These are phyloP conservation scores for Phytophthora pistaciae DNA, from an alignment of 352 stramenopile genomes.

Conservation along the genomic window DNA sequence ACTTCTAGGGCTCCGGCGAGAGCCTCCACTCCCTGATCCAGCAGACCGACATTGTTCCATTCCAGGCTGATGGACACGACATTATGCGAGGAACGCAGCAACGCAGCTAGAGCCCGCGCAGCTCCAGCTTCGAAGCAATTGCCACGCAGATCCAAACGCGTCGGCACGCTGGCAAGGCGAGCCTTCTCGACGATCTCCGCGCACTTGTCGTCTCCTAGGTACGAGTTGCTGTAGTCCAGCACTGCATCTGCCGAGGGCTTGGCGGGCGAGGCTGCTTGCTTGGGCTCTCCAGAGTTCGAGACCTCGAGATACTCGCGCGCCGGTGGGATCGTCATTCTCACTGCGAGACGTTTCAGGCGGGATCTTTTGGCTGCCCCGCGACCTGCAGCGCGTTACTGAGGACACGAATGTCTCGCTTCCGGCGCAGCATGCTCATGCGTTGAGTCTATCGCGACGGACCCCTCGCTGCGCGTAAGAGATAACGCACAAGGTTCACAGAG, in stretches of 20 bases:
- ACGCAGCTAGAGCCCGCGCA: slow-evolving; percentile 55
- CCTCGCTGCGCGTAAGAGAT: background rate
- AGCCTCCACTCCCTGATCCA: slow-evolving; percentile 76
- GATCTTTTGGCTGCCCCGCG: slow-evolving; percentile 20
- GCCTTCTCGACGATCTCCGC: slow-evolving; percentile 57
- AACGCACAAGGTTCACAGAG: background rate
- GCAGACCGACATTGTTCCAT: slow-evolving; percentile 87
- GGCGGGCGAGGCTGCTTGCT: background rate
- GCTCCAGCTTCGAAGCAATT: slow-evolving; percentile 81
- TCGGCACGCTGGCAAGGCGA: slow-evolving; percentile 48
- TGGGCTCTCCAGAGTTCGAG: slow-evolving; percentile 14
- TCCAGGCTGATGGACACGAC: slow-evolving; percentile 76
- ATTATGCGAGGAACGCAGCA: slow-evolving; percentile 62
- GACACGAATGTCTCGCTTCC: slow-evolving; percentile 14
- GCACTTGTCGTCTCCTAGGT: slow-evolving; percentile 77
- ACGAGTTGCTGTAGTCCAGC: slow-evolving; percentile 82
- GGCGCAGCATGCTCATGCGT: background rate
- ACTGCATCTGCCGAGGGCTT: slow-evolving; percentile 20
- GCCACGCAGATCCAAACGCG: slow-evolving; percentile 69
- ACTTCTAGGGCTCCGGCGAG: slow-evolving; percentile 68
- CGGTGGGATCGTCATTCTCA: slow-evolving; percentile 24
- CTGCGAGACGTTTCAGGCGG: background rate
- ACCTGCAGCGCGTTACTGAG: slow-evolving; percentile 15
- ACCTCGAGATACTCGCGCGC: slow-evolving; percentile 22
- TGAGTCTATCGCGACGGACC: background rate